Conservation (phyloP, 2,329 filamentous ascomycete species). For the Pseudocercospora crystallina region DNA sequence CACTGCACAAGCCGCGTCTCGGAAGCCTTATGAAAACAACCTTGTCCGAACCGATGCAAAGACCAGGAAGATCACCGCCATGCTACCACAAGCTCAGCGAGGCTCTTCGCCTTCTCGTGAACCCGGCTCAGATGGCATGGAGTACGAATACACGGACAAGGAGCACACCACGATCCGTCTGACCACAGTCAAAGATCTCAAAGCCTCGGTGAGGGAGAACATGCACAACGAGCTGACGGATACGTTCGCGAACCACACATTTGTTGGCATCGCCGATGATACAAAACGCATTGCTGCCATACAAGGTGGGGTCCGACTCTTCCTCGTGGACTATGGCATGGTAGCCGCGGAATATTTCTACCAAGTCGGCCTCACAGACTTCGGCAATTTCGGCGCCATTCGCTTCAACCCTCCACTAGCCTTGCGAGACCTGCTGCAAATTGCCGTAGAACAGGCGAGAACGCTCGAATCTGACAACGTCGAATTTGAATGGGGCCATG, state of each 20-base stretch:
- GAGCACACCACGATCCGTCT: constrained; percentile 71
- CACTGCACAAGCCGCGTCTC: constrained; percentile 28
- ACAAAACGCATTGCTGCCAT: constrained; percentile 84
- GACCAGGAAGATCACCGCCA: constrained; percentile 91
- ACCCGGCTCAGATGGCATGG: constrained; percentile 50
- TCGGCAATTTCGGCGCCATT: constrained; percentile 88
- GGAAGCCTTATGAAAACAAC: constrained; percentile 76
- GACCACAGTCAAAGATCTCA: constrained; percentile 81
- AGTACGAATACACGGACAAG: constrained; percentile 72
- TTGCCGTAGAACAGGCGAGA: constrained; percentile 70
- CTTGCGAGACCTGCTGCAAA: constrained; percentile 66
- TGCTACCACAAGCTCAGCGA: constrained; percentile 66
- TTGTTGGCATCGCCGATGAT: constrained; percentile 90
- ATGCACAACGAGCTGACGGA: constrained; percentile 87
- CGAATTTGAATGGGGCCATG: constrained; percentile 65
- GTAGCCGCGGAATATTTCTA: constrained; percentile 88
- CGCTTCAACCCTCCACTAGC: constrained; percentile 74
- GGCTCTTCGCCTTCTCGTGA: constrained; percentile 39
- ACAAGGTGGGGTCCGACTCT: constrained; percentile 88
- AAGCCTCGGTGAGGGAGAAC: constrained; percentile 73
- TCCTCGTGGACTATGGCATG: constrained; percentile 89
- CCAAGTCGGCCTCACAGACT: constrained; percentile 90
- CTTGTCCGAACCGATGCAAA: constrained; percentile 87
- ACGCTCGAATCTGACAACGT: constrained; percentile 38
- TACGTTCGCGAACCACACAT: constrained; percentile 82